Evolutionary conservation across 192 early-diverging fungal species (phyloP), one percentile per base, ranked within the genome.

Genomic region (Diversispora eburnea): DNA sequence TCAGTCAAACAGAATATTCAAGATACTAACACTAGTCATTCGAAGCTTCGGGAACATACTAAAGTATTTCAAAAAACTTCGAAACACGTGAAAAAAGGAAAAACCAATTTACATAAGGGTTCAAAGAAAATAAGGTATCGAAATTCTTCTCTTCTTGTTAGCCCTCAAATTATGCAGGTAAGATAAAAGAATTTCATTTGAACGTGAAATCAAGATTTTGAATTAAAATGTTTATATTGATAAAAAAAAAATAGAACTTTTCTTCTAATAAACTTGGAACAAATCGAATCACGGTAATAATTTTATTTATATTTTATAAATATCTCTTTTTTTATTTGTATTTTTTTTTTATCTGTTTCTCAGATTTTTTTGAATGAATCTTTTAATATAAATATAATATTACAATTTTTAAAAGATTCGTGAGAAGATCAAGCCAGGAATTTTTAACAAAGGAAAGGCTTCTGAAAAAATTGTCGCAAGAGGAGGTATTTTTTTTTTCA

Each of bases 381-480:
- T 56, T 15, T 56, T 15, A 19, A 15, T 19, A 56, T 56, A n/a
- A 15, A 56, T n/a, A 56, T n/a, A 19, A 56, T 56, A 2, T 33
- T 33, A 2, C 25, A 33, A 33, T 33, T 33, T 56, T 56, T 56
- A 56, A 56, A 19, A 63, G 61, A 13, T 63, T 9, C 61, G 42
- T 19, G 15, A 33, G 6, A 17, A 63, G 15, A 1, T 41, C 2
- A 33, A n/a, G 2, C 6, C 42, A n/a, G 61, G 61, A 8, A 63
- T 63, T n/a, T 63, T 63, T 42, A 63, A 63, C n/a, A 63, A 63
- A 63, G 61, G 61, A 63, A 63, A 63, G 6, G 61, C 61, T 19
- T 63, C 61, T 5, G 61, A 63, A 63, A 63, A 63, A 63, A n/a
- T 63, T 45, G n/a, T n/a, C 3, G n/a, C 61, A 5, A 63, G n/a